Percentiles rank a stretch among this genome's conserved stretches.
These are phyloP conservation scores for Cordyceps tenuipes DNA, from an alignment of 2,329 filamentous ascomycete genomes.

Conservation along the genomic window DNA sequence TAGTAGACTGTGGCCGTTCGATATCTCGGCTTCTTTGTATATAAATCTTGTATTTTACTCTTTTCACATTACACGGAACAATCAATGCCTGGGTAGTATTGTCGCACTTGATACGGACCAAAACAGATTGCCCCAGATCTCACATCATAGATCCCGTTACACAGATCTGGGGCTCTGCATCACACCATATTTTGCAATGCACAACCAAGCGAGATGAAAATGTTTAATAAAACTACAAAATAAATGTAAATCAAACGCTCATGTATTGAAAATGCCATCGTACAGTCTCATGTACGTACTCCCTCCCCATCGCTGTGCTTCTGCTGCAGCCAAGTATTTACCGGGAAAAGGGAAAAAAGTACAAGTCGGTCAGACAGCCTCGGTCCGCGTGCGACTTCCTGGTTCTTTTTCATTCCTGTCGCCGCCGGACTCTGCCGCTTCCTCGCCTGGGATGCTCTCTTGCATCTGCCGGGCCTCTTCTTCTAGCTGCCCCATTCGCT, in stretches of 20 bases:
- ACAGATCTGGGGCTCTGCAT: not conserved
- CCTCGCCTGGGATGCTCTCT: not conserved
- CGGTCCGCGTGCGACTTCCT: not conserved
- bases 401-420: constrained; percentile 2
- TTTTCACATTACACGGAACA: not conserved
- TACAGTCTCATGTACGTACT: not conserved
- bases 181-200: not conserved
- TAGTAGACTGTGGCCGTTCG: not conserved
- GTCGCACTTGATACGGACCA: not conserved
- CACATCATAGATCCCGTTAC: not conserved
- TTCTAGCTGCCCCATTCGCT: not conserved
- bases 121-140: not conserved
- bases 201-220: too few relatives aligned
- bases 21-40: not conserved
- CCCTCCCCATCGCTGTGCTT: not conserved
- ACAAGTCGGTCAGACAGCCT: not conserved
- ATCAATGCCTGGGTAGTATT: not conserved
- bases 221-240: not conserved
- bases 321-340: not conserved
- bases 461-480: constrained; percentile 1
- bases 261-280: constrained; percentile 3
- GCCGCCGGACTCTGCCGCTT: not conserved
- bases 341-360: not conserved
- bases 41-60: constrained; percentile 9
- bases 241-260: not conserved